These are phyloP conservation scores for Naganishia friedmannii DNA, from an alignment of 768 basidiomycete species.

Conservation along the genomic window DNA sequence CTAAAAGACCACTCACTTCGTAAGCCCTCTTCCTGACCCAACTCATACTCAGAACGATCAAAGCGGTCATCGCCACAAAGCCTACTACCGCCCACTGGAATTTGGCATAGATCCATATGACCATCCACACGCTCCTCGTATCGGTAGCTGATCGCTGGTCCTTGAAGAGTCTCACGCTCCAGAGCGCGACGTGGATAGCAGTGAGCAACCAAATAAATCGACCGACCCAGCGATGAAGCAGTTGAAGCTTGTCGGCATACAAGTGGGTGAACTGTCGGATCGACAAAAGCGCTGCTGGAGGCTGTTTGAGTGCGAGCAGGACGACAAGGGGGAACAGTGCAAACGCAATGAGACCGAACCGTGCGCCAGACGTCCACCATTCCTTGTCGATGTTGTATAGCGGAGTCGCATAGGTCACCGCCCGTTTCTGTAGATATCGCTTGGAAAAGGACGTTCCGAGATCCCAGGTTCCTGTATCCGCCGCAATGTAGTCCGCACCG, in stretches of 20 bases:
- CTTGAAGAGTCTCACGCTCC: conserved; percentile 65
- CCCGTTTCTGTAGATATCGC: conserved; percentile 38
- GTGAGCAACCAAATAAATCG: conserved; percentile 67
- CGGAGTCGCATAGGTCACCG: conserved; percentile 55
- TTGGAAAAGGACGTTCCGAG: conserved; percentile 48
- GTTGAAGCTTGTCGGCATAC: conserved; percentile 71
- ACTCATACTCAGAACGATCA: conserved; percentile 45
- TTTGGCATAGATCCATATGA: conserved; percentile 62
- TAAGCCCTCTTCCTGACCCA: conserved; percentile 47
- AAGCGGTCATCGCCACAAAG: conserved; percentile 44
- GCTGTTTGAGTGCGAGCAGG: conserved; percentile 66
- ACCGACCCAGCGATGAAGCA: conserved; percentile 70
- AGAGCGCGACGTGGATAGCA: conserved; percentile 62
- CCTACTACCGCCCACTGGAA: conserved; percentile 65
- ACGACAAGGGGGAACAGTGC: conserved; percentile 69
- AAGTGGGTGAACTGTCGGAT: conserved; percentile 63
- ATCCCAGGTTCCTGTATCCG: conserved; percentile 57
- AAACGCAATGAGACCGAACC: conserved; percentile 69
- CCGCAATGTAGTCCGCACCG: conserved; percentile 69
- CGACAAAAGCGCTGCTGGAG: conserved; percentile 67
- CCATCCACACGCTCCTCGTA: conserved; percentile 52
- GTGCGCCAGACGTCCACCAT: conserved; percentile 68
- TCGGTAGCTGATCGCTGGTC: conserved; percentile 58
- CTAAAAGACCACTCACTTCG: conserved; percentile 42
- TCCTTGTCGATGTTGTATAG: conserved; percentile 65